Conservation (phyloP, 179 eudicot genomes). For the Silene noctiflora region DNA sequence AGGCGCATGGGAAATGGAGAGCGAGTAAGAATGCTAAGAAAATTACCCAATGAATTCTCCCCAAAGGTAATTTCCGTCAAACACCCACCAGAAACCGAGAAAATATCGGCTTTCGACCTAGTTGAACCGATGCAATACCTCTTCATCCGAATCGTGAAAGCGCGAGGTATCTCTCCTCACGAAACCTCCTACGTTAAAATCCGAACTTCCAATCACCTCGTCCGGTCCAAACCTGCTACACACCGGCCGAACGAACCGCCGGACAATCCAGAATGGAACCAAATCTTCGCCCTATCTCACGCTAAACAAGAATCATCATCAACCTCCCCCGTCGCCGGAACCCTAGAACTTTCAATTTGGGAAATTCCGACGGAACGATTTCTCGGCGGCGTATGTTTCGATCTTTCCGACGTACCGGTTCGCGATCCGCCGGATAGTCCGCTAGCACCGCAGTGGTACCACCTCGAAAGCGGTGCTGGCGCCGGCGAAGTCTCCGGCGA, state of each 20-base stretch:
- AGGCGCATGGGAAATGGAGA: slow-evolving; percentile 43
- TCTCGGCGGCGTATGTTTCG: slow-evolving; percentile 91
- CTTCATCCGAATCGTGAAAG: slow-evolving; percentile 66
- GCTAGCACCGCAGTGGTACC: slow-evolving; percentile 95
- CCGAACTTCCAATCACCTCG: slow-evolving; percentile 41
- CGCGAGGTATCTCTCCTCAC: slow-evolving; percentile 50
- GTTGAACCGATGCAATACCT: slow-evolving; percentile 90
- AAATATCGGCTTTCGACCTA: slow-evolving; percentile 54
- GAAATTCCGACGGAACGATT: slow-evolving; percentile 58
- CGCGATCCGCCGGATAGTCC: slow-evolving; percentile 97
- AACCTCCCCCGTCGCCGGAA: slow-evolving; percentile 33
- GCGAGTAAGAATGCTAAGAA: slow-evolving; percentile 32
- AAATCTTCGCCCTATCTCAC: slow-evolving; percentile 57
- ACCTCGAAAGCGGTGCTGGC: slow-evolving; percentile 65
- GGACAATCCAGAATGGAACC: slow-evolving; percentile 67
- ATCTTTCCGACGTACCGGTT: slow-evolving; percentile 85
- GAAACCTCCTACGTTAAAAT: slow-evolving; percentile 59
- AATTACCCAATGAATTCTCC: slow-evolving; percentile 46
- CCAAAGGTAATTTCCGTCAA: slow-evolving; percentile 55
- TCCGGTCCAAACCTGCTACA: slow-evolving; percentile 50
- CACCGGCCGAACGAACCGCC: slow-evolving; percentile 39
- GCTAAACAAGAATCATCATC: slow-evolving; percentile 33
- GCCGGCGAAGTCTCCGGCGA: slow-evolving; percentile 60
- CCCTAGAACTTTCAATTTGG: slow-evolving; percentile 83
- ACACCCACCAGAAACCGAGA: slow-evolving; percentile 36